Evolutionary conservation across 2,329 filamentous ascomycete genomes (phyloP).

Genomic region (Trichoderma aggressivum): DNA sequence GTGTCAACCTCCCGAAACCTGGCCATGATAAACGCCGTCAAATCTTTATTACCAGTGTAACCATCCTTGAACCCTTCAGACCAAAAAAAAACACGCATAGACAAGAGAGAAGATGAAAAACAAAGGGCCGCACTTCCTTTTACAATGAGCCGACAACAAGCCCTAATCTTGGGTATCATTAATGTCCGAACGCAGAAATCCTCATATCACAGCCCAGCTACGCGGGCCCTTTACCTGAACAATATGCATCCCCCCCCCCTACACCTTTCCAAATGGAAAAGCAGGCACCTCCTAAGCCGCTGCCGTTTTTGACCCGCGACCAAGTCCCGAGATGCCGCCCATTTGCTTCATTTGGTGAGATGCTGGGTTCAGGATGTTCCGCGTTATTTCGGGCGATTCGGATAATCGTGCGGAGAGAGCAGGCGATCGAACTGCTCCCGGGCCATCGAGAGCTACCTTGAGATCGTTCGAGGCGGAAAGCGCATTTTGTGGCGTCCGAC

Average conservation of each 20-base stretch:
- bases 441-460: constrained; percentile 27
- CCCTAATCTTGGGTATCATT: constrained; percentile 36
- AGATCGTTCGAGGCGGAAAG: constrained; percentile 22
- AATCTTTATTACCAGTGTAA: constrained; percentile 16
- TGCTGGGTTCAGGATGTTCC: constrained; percentile 34
- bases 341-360: constrained; percentile 35
- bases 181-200: constrained; percentile 31
- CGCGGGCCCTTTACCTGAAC: neutral
- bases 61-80: constrained; percentile 8
- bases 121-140: constrained; percentile 24
- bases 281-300: constrained; percentile 27
- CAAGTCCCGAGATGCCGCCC: constrained; percentile 30
- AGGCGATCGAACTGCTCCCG: constrained; percentile 27
- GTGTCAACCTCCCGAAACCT: constrained; percentile 10
- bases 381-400: constrained; percentile 45
- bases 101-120: constrained; percentile 8
- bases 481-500: constrained; percentile 25
- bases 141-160: constrained; percentile 26
- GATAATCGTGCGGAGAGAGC: constrained; percentile 30
- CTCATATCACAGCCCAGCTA: constrained; percentile 12
- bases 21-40: constrained; percentile 12
- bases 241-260: too few relatives aligned
- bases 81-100: constrained; percentile 2
- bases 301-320: constrained; percentile 36
- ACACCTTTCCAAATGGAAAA: neutral